Evolutionary conservation across 805 yeast species (phyloP).

Genomic region (Grigorovia jiainica): DNA sequence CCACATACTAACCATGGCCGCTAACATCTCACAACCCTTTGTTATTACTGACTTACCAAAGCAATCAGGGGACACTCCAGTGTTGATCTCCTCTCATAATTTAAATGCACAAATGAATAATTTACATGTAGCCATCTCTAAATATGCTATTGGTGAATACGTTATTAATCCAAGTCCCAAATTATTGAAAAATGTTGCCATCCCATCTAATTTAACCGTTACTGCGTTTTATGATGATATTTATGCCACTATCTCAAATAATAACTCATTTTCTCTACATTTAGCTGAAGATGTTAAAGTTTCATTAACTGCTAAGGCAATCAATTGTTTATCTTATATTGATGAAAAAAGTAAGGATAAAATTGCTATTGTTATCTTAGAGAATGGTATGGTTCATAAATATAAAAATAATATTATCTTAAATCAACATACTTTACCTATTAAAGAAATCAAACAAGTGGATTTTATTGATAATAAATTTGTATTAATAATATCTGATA

Average conservation of each 20-base stretch:
- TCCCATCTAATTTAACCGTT: conserved; percentile 27
- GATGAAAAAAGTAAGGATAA: conserved; percentile 6
- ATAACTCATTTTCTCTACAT: conserved; percentile 3
- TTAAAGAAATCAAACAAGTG: conserved; percentile 6
- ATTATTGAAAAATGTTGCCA: conserved; percentile 23
- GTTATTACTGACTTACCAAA: conserved; percentile 27
- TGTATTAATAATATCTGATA: conserved; percentile 4
- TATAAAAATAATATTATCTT: conserved; percentile 9
- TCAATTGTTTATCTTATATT: conserved; percentile 3
- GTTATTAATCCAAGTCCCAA: conserved; percentile 30
- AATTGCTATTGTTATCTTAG: conserved; percentile 16
- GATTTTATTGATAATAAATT: conserved; percentile 7
- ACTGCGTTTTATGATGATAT: conserved; percentile 22
- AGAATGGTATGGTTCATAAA: conserved; percentile 24
- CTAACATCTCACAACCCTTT: conserved; percentile 29
- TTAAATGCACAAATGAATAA: conserved; percentile 17
- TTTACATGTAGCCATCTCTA: conserved; percentile 28
- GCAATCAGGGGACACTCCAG: conserved; percentile 7
- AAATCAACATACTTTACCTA: conserved; percentile 5
- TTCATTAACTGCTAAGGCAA: conserved; percentile 3
- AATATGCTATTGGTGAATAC: conserved; percentile 28
- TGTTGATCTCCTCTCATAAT: conserved; percentile 7
- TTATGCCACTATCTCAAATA: conserved; percentile 7
- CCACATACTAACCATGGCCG: conserved; percentile 27
- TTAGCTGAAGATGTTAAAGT: conserved; percentile 5